phyloP scores from a whole-genome alignment of 768 basidiomycete species.

The Tephrocybe rancida region DNA sequence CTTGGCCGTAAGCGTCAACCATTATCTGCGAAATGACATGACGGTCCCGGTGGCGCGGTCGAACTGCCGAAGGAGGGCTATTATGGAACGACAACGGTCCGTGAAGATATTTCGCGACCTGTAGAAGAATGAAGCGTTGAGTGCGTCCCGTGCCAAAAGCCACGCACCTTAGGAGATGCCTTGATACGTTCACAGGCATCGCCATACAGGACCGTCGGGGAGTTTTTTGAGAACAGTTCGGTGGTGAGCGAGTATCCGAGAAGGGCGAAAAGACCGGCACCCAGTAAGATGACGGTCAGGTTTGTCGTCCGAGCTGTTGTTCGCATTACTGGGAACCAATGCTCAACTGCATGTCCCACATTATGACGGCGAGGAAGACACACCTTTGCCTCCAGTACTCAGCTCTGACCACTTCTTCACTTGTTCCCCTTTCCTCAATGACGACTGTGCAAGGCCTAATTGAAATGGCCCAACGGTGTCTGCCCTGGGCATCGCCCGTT shows the following conservation, averaged over 20 bases:
- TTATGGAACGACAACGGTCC: slow-evolving; percentile 77
- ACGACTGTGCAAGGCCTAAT: slow-evolving; percentile 64
- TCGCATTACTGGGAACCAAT: slow-evolving; percentile 39
- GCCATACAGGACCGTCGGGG: slow-evolving; percentile 79
- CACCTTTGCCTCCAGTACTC: slow-evolving; percentile 77
- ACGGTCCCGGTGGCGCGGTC: slow-evolving; percentile 82
- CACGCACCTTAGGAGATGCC: slow-evolving; percentile 44
- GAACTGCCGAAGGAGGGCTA: slow-evolving; percentile 72
- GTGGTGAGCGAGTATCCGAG: slow-evolving; percentile 80
- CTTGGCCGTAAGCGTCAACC: slow-evolving; percentile 71
- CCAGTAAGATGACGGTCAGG: slow-evolving; percentile 63
- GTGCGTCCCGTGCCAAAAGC: not conserved
- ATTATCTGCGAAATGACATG: slow-evolving; percentile 80
- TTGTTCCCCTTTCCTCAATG: slow-evolving; percentile 54
- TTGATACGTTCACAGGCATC: slow-evolving; percentile 57
- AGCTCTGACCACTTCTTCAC: slow-evolving; percentile 81
- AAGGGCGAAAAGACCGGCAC: slow-evolving; percentile 79
- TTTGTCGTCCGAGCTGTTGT: slow-evolving; percentile 53
- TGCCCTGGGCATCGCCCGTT: slow-evolving; percentile 42
- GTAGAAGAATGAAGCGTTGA: slow-evolving; percentile 12
- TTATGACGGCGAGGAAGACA: slow-evolving; percentile 13
- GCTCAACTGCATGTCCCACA: not conserved
- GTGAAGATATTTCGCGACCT: slow-evolving; percentile 74
- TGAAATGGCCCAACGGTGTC: slow-evolving; percentile 80
- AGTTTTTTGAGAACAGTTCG: slow-evolving; percentile 87